Evolutionary conservation across 2,329 filamentous ascomycete genomes (phyloP).

Genomic region (Bisporella sp.): DNA sequence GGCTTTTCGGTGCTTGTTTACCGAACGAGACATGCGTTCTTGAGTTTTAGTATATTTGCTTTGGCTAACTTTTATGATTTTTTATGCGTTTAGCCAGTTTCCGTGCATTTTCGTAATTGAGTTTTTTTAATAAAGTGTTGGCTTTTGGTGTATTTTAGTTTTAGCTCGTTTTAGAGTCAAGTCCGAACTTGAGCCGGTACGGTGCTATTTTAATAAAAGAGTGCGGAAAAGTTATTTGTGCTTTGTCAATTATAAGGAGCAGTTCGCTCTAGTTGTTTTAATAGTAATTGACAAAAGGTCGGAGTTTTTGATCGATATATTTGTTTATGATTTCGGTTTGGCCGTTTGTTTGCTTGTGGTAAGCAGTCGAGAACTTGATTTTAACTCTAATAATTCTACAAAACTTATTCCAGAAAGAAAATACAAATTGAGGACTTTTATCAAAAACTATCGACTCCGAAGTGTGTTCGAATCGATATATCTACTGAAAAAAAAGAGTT

Average conservation of each 20-base stretch:
- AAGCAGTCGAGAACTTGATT: conserved; percentile 8
- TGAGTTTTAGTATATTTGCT: neutral
- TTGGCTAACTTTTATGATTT: neutral
- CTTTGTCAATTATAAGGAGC: conserved; percentile 10
- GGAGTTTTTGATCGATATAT: conserved; percentile 11
- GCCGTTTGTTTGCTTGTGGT: conserved; percentile 12
- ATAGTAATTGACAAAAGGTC: conserved; percentile 12
- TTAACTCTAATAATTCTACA: conserved; percentile 5
- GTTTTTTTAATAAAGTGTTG: neutral
- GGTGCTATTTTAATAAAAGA: neutral
- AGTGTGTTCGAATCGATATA: conserved; percentile 2
- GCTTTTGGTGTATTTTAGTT: neutral
- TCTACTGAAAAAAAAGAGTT: conserved; percentile 1
- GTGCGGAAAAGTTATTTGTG: neutral
- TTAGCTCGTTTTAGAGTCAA: neutral
- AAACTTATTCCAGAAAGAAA: conserved; percentile 12
- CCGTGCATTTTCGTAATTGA: neutral
- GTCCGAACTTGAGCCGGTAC: neutral
- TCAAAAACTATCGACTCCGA: conserved; percentile 11
- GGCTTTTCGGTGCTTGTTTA: neutral
- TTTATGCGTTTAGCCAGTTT: neutral
- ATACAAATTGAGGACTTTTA: conserved; percentile 11
- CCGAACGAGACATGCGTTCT: neutral
- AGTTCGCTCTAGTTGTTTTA: conserved; percentile 14
- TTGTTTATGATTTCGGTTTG: conserved; percentile 14